phyloP scores from a whole-genome alignment of 495 filamentous ascomycete species.

The Trichoderma erinaceum region DNA sequence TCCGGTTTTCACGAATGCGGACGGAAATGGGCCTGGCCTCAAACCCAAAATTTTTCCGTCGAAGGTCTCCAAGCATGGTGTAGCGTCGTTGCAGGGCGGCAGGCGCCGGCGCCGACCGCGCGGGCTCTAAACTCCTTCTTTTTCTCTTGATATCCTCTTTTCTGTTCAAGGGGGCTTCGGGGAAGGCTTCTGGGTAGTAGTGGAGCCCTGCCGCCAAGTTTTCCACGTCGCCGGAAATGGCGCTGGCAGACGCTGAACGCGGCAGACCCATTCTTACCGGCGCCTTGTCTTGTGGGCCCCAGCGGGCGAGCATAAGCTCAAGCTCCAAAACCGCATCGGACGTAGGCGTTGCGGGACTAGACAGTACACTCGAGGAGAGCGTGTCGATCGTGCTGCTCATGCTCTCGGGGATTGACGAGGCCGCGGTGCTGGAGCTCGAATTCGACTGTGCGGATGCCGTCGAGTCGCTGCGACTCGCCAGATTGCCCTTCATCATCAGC shows the following conservation, averaged over 20 bases:
- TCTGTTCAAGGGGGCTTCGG: not conserved
- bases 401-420: conserved; percentile 15
- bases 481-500: not conserved
- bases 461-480: conserved; percentile 4
- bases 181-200: not conserved
- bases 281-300: not conserved
- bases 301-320: not conserved
- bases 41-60: conserved; percentile 9
- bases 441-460: conserved; percentile 19
- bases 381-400: conserved; percentile 12
- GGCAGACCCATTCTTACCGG: conserved; percentile 5
- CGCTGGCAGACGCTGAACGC: conserved; percentile 1
- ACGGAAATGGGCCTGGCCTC: not conserved
- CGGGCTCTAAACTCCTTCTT: conserved; percentile 1
- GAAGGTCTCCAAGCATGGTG: conserved; percentile 6
- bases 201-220: conserved; percentile 6
- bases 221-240: conserved; percentile 1
- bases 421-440: conserved; percentile 36
- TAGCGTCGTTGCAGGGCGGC: conserved; percentile 5
- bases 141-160: conserved; percentile 4
- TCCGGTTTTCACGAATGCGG: conserved; percentile 3
- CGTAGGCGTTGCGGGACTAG: not conserved
- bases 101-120: conserved; percentile 7
- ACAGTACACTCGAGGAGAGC: not conserved
- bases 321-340: not conserved